Evolutionary conservation across 1,284 basidiomycete genomes (phyloP).

Genomic region (Rhodotorula sp.): DNA sequence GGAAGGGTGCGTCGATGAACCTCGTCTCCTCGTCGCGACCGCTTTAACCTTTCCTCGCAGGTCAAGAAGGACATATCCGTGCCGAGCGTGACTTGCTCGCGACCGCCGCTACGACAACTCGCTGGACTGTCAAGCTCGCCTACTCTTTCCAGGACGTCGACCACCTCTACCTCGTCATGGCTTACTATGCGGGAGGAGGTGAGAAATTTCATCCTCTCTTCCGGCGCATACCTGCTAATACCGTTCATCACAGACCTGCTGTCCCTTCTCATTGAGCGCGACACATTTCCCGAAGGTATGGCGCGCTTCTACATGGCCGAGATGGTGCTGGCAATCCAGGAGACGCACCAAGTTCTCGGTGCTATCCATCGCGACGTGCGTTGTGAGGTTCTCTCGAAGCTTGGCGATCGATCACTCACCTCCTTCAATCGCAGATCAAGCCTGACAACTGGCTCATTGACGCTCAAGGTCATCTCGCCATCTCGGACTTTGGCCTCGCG

Average conservation of each 20-base stretch:
- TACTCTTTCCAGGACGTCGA: slow-evolving; percentile 81
- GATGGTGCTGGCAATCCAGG: slow-evolving; percentile 95
- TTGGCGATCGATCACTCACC: background rate
- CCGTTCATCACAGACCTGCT: slow-evolving; percentile 74
- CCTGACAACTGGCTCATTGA: slow-evolving; percentile 90
- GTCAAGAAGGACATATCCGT: slow-evolving; percentile 91
- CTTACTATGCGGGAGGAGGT: slow-evolving; percentile 47
- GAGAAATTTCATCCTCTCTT: slow-evolving; percentile 46
- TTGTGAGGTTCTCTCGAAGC: slow-evolving; percentile 60
- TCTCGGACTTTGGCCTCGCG: slow-evolving; percentile 94
- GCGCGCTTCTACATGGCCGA: slow-evolving; percentile 94
- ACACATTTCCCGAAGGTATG: slow-evolving; percentile 90
- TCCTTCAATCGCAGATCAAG: slow-evolving; percentile 48
- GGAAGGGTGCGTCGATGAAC: slow-evolving; percentile 58
- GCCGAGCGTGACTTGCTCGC: slow-evolving; percentile 84
- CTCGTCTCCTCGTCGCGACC: background rate
- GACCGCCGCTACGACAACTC: slow-evolving; percentile 51
- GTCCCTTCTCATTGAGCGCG: slow-evolving; percentile 88
- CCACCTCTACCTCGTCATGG: slow-evolving; percentile 68
- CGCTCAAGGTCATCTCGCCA: slow-evolving; percentile 84
- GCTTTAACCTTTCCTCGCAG: background rate
- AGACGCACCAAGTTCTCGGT: slow-evolving; percentile 80
- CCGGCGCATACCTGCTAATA: no score
- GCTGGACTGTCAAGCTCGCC: slow-evolving; percentile 90
- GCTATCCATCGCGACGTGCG: slow-evolving; percentile 97